Base-by-base conservation (phyloP, 768 basidiomycete genomes). In the Leccinellum luteum region DNA sequence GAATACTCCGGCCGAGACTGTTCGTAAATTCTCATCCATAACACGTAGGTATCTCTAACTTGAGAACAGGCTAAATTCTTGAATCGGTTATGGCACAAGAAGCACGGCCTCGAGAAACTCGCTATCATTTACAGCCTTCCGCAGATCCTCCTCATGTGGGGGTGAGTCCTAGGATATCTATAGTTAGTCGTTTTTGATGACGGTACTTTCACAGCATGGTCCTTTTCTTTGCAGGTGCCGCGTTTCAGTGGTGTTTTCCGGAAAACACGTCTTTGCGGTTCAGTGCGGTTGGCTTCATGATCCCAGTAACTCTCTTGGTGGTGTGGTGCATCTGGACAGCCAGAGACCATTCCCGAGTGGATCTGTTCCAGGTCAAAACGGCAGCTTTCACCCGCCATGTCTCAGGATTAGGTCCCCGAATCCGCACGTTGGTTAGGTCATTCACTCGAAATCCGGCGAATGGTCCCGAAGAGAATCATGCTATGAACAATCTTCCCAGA, bases 71-170 rank as follows among this genome's bases (percentile, higher is more conserved):
- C 64, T 10, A 41, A 19, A 35, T 61, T 64, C 51, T 58, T 64
- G 51, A 10, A 54, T 21, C 60, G 57, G 4, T 60, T 68, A 45
- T 64, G 60, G 27, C 64, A 73, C 4, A n/a, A 61, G 6, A 65
- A 52, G 1, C 69, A 76, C 28, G 80, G 84, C 1, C 67, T 82
- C 2, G 81, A 85, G 62, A 78, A 66, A 1, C 73, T 84, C 3
- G 81, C 82, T 14, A 71, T 85, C 13, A 61, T 83, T 53, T 83
- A 83, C 55, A 79, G 80, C 57, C 61, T 85, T 9, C 84, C 84
- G 0, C 81, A 81, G 53, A 79, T 80, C 1, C 68, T 84, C 19
- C 71, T 85, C 38, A 78, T 85, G 73, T 85, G 83, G 83, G 78
- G 77, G 84, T 84, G 62, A 69, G 83, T 77, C 21, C 28, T 23